Percentiles rank a stretch among this genome's conserved stretches.
phyloP scores from a whole-genome alignment of 176 grass and related monocot species.

The Ensete glaucum region DNA sequence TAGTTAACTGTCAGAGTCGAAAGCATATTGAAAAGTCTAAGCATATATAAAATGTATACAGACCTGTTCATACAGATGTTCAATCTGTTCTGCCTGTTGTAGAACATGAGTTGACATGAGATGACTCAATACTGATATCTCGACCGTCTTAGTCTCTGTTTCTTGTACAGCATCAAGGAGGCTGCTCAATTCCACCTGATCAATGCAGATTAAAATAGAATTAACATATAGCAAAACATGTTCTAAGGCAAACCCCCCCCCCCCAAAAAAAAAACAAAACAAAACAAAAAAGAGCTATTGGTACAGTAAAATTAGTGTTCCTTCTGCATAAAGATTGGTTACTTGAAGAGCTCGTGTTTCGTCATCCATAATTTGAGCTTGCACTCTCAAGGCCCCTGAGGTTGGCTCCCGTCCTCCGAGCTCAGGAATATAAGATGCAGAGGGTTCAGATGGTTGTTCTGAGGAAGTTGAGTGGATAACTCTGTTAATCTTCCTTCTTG shows the following conservation, averaged over 20 bases:
- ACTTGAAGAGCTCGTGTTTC: conserved; percentile 82
- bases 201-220: conserved; percentile 13
- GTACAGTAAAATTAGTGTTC: not conserved
- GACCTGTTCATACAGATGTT: conserved; percentile 89
- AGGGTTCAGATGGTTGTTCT: conserved; percentile 35
- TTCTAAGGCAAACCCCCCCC: not conserved
- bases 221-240: not conserved
- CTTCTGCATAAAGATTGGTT: not conserved
- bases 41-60: conserved; percentile 5
- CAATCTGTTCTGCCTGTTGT: conserved; percentile 85
- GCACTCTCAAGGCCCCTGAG: conserved; percentile 47
- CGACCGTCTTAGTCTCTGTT: conserved; percentile 97
- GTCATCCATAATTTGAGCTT: conserved; percentile 85
- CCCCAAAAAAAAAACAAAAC: too few species aligned
- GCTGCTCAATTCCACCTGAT: conserved; percentile 66
- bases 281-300: too few species aligned
- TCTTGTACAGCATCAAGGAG: conserved; percentile 83
- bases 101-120: conserved; percentile 93
- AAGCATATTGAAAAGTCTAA: not conserved
- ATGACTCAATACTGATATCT: conserved; percentile 93
- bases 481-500: conserved; percentile 71
- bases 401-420: conserved; percentile 45
- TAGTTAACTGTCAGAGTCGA: not conserved
- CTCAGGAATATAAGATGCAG: conserved; percentile 46
- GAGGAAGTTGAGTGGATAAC: conserved; percentile 20